Base-by-base conservation (phyloP, 768 basidiomycete species). In the Butyriboletus loyo region DNA sequence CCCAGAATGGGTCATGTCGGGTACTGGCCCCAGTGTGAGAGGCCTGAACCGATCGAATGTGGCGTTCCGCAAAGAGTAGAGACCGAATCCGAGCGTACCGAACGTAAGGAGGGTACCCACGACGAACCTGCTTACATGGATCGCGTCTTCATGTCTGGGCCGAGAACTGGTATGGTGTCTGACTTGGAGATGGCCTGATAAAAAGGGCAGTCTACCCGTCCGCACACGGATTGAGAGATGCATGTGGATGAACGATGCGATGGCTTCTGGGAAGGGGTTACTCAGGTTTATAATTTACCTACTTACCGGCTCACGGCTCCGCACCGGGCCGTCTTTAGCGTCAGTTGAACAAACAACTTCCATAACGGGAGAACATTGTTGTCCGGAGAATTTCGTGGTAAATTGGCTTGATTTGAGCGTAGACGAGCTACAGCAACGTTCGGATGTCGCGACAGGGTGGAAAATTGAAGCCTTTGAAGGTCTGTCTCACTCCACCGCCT, bases 381-480 rank as follows among this genome's bases (percentile, higher is more conserved):
- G 9, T 11, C 8, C 3, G 2, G 17, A 32, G 8, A 19, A 31
- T 53, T 59, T 45, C n/a, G 37, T 48, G 21, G 21, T 5, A 44
- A 61, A 57, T 38, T 41, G 19, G 2, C 9, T 25, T 15, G 5
- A 11, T 3, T 19, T 9, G 21, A 27, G 27, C 13, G 10, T 42
- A 19, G 46, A 21, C 19, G 24, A 58, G 11, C 25, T 32, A 6
- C 46, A 46, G n/a, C 42, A 50, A n/a, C 62, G 25, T 35, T 43
- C 14, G 19, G 22, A 69, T 69, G 68, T 69, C 68, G 42, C 80
- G 88, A 74, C 85, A 89, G 76, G 89, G 87, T 56, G 91, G 90
- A 66, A 92, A 93, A 73, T 65, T 86, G 48, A 93, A 93, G 80
- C 91, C 91, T 48, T 72, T 92, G 59, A 92, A 92, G 89, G 90